Evolutionary conservation across 352 stramenopile species (phyloP), one percentile per base, ranked within the genome.

Genomic region (Blastocystis sp.): DNA sequence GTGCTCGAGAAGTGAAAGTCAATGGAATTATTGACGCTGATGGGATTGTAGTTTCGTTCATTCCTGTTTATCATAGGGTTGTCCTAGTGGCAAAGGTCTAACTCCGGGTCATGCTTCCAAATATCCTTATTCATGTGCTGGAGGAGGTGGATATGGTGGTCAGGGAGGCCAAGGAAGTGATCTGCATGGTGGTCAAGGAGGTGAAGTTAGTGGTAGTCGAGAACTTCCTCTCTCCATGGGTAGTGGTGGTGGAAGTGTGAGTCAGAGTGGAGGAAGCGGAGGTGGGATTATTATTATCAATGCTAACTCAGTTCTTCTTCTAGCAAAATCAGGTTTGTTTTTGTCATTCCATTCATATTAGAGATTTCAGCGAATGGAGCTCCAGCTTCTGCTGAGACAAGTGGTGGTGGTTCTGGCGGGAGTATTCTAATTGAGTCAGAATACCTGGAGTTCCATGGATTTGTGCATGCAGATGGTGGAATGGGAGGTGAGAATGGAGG

Each of bases 11-110:
- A 1, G 29, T 54, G 7, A 19, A 32, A 21, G 37, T 75, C 29
- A 75, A 75, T 46, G 63, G 63, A 16, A 49, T 49, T n/a, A 75
- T 75, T 19, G 63, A 75, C 35, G 63, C 63, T 29, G 21, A 49
- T n/a, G 63, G 63, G 2, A 54, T 49, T n/a, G 63, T 75, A 29
- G 12, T 54, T 6, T 24, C 5, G 5, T 75, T 6, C 5, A 12
- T n/a, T 46, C 19, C 19, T 43, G 6, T 69, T 29, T 56, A 24
- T 24, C 5, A 2, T 42, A 75, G 63, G 63, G 63, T 5, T 75
- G 63, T 75, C 63, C 63, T n/a, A 75, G 63, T 54, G 63, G 63
- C 5, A 24, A 21, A 39, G 63, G 63, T 16, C 39, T 54, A 9
- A 27, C 32, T 49, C 63, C 63, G 4, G 63, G 63, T 54, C 63